phyloP scores from a whole-genome alignment of 306 rosid genomes.

The Lablab purpureus region DNA sequence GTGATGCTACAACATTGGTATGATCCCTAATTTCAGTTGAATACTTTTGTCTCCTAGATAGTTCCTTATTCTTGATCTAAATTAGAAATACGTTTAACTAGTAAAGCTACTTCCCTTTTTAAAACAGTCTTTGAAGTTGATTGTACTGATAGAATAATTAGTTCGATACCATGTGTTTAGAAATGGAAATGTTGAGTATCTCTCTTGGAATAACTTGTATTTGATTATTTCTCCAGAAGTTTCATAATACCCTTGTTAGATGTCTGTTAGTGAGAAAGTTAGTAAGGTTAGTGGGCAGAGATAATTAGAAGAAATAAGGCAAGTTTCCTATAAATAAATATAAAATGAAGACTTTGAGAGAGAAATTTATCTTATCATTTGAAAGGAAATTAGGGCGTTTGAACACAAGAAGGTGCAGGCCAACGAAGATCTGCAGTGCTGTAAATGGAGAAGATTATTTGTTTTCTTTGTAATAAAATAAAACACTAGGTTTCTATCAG shows the following conservation, averaged over 20 bases:
- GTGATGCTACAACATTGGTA: constrained; percentile 95
- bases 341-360: background rate
- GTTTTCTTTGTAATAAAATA: constrained; percentile 1
- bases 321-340: background rate
- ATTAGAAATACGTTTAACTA: constrained; percentile 26
- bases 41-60: background rate
- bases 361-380: background rate
- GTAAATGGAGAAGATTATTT: background rate
- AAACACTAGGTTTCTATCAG: background rate
- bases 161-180: constrained; percentile 6
- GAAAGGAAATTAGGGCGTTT: background rate
- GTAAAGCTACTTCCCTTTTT: background rate
- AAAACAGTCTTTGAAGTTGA: constrained; percentile 1
- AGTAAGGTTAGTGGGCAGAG: background rate
- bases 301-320: background rate
- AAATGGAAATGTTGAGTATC: constrained; percentile 24
- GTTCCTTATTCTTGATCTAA: constrained; percentile 28
- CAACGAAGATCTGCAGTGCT: background rate
- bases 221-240: constrained; percentile 13
- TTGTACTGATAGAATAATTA: constrained; percentile 19
- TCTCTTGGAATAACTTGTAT: constrained; percentile 27
- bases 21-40: constrained; percentile 8
- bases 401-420: background rate
- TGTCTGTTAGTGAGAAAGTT: background rate
- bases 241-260: background rate